Base-by-base conservation (phyloP, 192 early-diverging fungal species). In the Lobosporangium transversale region DNA sequence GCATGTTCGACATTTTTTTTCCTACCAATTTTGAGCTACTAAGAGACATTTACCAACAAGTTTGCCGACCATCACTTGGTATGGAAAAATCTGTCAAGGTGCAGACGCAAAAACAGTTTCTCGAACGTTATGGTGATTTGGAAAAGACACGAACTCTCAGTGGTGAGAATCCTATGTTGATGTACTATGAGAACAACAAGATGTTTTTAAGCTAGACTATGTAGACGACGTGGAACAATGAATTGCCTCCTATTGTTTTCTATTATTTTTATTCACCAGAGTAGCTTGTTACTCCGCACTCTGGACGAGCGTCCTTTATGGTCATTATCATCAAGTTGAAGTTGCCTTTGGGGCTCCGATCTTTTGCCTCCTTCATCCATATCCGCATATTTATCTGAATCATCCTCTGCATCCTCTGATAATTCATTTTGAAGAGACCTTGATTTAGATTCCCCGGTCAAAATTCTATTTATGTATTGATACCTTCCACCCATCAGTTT, bases 1-100 rank as follows among this genome's bases (percentile, higher is more conserved):
- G 97, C 12, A 97, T 89, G 89, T 99, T 99, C 82, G 97, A 99
- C 70, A 97, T 99, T 49, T 98, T 99, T 80, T 99, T 98, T 70
- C 97, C 97, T 4, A 98, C 96, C 23, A 91, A 99, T 79, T 99
- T 97, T 87, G 94, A 94, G 67, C 79, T 94, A 17, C 65, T 96
- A 71, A 68, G 78, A 63, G 86, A 89, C 35, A 83, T 99, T 81
- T 96, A 99, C 79, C 79, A 85, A 23, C 57, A 70, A 17, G 83
- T 92, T 2, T 91, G 92, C 71, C 82, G 85, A 40, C 61, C 55
- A 35, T 36, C 57, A 58, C 60, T 74, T 69, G 73, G 31, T 47
- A 68, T 36, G 55, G 80, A 84, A 48, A 88, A 75, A 20, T 80
- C 52, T 3, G 79, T 86, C 50, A 83, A 83, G 58, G 84, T 94